Percentiles rank a stretch among this genome's conserved stretches.
Conservation (phyloP, 2,329 filamentous ascomycete genomes). For the Nemania sp. region DNA sequence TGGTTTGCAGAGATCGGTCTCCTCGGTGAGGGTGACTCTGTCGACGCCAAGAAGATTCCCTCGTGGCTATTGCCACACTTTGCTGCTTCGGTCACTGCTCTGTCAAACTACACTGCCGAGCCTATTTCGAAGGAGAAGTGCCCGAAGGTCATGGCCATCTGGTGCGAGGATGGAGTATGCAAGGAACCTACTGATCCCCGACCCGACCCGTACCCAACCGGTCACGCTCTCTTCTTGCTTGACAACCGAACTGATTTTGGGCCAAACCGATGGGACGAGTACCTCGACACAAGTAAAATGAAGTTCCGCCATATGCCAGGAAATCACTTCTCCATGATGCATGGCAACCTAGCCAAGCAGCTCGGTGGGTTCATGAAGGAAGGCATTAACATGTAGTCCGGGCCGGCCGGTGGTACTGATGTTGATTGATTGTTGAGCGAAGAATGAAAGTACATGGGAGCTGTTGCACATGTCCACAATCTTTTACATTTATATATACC, state of each 20-base stretch:
- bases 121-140: constrained; percentile 63
- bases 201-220: constrained; percentile 63
- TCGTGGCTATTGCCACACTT: constrained; percentile 78
- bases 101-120: constrained; percentile 70
- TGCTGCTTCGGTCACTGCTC: constrained; percentile 66
- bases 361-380: constrained; percentile 41
- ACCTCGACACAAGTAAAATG: constrained; percentile 65
- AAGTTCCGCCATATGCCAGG: constrained; percentile 69
- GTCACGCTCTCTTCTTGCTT: constrained; percentile 70
- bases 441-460: neutral
- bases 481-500: constrained; percentile 15
- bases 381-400: constrained; percentile 35
- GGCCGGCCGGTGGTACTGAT: constrained; percentile 15
- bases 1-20: constrained; percentile 76
- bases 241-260: constrained; percentile 75
- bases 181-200: constrained; percentile 67
- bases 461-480: constrained; percentile 15
- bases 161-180: constrained; percentile 76
- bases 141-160: constrained; percentile 68
- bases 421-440: neutral
- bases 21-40: constrained; percentile 63
- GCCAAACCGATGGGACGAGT: constrained; percentile 71
- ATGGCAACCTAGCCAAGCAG: constrained; percentile 51
- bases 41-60: constrained; percentile 61
- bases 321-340: constrained; percentile 80